These are phyloP conservation scores for Coemansia sp. DNA, from an alignment of 192 early-diverging fungal genomes.

Conservation along the genomic window DNA sequence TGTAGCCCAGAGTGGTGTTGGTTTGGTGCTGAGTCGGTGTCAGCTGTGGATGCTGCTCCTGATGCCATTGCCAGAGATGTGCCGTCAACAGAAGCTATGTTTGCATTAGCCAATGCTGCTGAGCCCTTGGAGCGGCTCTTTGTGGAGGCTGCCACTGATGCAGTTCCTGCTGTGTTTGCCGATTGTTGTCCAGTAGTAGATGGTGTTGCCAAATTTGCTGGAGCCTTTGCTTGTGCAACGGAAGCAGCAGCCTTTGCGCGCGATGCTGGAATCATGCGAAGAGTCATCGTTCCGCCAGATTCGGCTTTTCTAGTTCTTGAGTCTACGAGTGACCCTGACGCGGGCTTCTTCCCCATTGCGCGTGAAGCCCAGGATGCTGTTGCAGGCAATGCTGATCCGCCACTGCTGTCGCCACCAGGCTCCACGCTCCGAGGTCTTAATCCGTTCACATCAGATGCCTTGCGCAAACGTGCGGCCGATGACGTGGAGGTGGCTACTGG, in stretches of 20 bases:
- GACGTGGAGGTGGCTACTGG: constrained; percentile 6
- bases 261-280: constrained; percentile 45
- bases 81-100: neutral
- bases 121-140: neutral
- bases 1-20: constrained; percentile 42
- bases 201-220: neutral
- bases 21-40: neutral
- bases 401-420: constrained; percentile 9
- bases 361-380: constrained; percentile 53
- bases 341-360: constrained; percentile 38
- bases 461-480: constrained; percentile 31
- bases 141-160: neutral
- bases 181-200: neutral
- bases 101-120: neutral
- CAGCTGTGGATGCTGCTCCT: neutral
- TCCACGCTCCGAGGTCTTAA: constrained; percentile 38
- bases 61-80: neutral
- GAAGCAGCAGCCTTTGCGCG: constrained; percentile 23
- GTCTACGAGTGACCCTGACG: constrained; percentile 11
- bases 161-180: neutral
- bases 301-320: constrained; percentile 22
- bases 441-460: constrained; percentile 23
- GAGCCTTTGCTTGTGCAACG: neutral
- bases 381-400: constrained; percentile 48
- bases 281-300: constrained; percentile 38